phyloP scores from a whole-genome alignment of 805 yeast genomes.

The Kazachstania taianensis region DNA sequence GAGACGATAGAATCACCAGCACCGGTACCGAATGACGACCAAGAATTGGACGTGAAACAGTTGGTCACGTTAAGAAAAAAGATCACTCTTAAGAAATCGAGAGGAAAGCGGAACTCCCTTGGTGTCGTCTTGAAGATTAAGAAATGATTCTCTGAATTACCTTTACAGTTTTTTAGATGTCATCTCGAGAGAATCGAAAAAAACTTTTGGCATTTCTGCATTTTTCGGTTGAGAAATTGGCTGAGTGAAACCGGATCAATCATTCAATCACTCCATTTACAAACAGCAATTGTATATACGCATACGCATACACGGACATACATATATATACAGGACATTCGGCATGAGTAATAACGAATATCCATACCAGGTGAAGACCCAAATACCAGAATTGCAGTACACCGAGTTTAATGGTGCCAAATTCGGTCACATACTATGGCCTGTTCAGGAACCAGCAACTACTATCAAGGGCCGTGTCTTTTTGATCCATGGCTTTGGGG shows the following conservation, averaged over 20 bases:
- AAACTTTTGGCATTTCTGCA: too few species aligned
- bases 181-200: too few species aligned
- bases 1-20: conserved; percentile 34
- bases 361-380: conserved; percentile 19
- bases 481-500: conserved; percentile 66
- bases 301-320: background rate
- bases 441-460: conserved; percentile 4
- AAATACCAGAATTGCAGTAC: conserved; percentile 15
- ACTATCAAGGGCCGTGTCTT: conserved; percentile 42
- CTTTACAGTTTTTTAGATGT: too few species aligned
- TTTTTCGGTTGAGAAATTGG: too few species aligned
- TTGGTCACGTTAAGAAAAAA: conserved; percentile 1
- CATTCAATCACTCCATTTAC: background rate
- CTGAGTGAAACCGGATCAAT: conserved; percentile 1
- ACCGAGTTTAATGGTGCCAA: conserved; percentile 22
- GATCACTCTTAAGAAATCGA: conserved; percentile 7
- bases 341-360: too few species aligned
- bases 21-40: too few species aligned
- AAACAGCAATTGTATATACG: background rate
- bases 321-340: background rate
- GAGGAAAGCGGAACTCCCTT: conserved; percentile 10
- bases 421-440: conserved; percentile 26
- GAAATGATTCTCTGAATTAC: background rate
- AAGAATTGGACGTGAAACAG: background rate
- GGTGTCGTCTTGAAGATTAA: conserved; percentile 13